Evolutionary conservation across 495 filamentous ascomycete species (phyloP), one percentile per base, ranked within the genome.

Genomic region (Penicillium macrosclerotiorum): DNA sequence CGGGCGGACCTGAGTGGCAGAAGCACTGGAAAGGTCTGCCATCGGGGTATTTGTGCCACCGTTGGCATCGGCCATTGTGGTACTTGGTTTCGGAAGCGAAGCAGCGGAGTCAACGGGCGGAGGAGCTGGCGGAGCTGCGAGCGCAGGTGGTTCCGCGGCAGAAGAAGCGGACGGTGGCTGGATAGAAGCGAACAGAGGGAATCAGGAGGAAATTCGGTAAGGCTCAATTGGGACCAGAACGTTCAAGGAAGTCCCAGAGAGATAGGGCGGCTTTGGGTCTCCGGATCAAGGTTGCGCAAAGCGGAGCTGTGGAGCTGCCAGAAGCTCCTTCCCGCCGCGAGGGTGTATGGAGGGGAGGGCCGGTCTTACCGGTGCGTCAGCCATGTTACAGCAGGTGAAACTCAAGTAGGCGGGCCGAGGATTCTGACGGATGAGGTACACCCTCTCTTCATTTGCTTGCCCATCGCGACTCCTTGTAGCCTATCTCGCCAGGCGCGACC

Each of bases 1-100:
- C 65, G 74, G 68, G 5, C 70, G 68, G 5, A 66, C 47, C 16
- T 65, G 66, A 42, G 71, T 73, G 54, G 53, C 63, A 55, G 63
- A 44, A 4, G 70, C 72, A 36, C 65, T 63, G 5, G 69, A 61
- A 4, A 74, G 55, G 14, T 74, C 61, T 5, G 59, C 33, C 12
- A 74, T 69, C 40, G 71, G 65, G 54, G 60, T 60, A 62, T 64
- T 63, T 37, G 54, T 55, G 49, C 45, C 51, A 48, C 58, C 48
- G 19, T 61, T 54, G 22, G 47, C 38, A 37, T 62, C 55, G 45
- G 41, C 47, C 49, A 57, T 71, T 49, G 42, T 20, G 32, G 45
- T 44, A 37, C 30, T 20, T 26, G 34, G 34, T 33, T 26, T 51
- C 20, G 9, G 38, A 46, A 9, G 40, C 5, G 43, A 37, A 32